Evolutionary conservation across 257 asterid species (phyloP).

Genomic region (Jacaranda copaia): DNA sequence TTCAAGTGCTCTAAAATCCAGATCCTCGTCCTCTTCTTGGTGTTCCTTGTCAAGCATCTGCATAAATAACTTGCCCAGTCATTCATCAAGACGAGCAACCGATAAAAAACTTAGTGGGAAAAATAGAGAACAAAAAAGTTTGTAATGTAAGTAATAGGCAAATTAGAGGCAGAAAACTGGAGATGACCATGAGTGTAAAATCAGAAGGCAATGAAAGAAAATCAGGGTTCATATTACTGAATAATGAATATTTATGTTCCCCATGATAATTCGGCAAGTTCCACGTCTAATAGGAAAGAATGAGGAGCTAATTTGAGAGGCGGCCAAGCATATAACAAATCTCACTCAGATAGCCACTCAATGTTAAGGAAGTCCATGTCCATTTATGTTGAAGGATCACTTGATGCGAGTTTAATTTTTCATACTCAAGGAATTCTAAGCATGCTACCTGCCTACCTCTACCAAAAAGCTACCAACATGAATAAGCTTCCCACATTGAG

Average conservation of each 20-base stretch:
- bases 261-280: neutral
- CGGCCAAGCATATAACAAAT: neutral
- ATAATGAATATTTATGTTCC: neutral
- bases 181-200: neutral
- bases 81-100: slow-evolving; percentile 27
- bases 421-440: neutral
- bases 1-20: slow-evolving; percentile 86
- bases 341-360: neutral
- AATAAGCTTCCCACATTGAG: neutral
- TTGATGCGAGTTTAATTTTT: neutral
- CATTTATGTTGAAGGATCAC: slow-evolving; percentile 16
- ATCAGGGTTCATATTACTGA: neutral
- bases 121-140: neutral
- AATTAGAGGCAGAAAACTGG: neutral
- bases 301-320: neutral
- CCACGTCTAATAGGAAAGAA: neutral
- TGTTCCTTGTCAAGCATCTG: slow-evolving; percentile 84
- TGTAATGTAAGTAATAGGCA: neutral
- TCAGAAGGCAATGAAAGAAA: slow-evolving; percentile 8
- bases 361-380: neutral
- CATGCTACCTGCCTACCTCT: neutral
- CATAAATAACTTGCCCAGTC: slow-evolving; percentile 21
- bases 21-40: slow-evolving; percentile 71
- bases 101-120: neutral
- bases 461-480: neutral